These are phyloP conservation scores for Aspergillus bertholletiae DNA, from an alignment of 495 filamentous ascomycete species.

Conservation along the genomic window DNA sequence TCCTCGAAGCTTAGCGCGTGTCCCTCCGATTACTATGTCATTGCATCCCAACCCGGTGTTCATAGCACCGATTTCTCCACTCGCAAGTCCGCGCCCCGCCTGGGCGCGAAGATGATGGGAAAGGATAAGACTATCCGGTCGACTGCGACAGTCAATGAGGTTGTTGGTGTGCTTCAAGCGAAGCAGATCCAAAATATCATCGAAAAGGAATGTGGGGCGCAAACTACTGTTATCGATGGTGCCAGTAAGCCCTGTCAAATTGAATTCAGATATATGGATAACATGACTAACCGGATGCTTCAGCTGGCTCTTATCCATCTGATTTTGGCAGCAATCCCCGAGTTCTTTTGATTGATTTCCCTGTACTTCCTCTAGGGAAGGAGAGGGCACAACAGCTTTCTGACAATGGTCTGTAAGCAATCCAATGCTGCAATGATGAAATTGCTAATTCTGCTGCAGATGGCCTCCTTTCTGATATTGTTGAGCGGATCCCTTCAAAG, in stretches of 20 bases:
- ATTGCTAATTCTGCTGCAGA: conserved; percentile 39
- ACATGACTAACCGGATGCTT: conserved; percentile 12
- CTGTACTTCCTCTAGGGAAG: conserved; percentile 39
- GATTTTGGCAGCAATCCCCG: conserved; percentile 44
- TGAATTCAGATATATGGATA: not conserved
- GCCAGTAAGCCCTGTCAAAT: conserved; percentile 50
- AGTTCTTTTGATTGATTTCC: conserved; percentile 50
- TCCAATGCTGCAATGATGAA: not conserved
- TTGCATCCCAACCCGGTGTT: conserved; percentile 76
- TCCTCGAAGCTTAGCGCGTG: conserved; percentile 56
- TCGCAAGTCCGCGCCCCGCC: conserved; percentile 53
- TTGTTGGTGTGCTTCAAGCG: conserved; percentile 56
- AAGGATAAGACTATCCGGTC: conserved; percentile 48
- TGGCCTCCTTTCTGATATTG: conserved; percentile 54
- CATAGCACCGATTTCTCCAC: conserved; percentile 61
- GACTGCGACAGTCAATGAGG: conserved; percentile 55
- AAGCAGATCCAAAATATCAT: conserved; percentile 51
- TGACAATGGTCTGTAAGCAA: conserved; percentile 40
- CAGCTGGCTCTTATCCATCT: conserved; percentile 45
- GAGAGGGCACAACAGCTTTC: conserved; percentile 41
- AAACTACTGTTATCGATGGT: conserved; percentile 52
- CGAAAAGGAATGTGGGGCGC: conserved; percentile 49
- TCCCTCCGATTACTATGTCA: conserved; percentile 72
- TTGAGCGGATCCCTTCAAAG: conserved; percentile 52
- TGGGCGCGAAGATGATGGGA: conserved; percentile 52